phyloP scores from a whole-genome alignment of 768 basidiomycete species.

The Auriscalpium microsporum region DNA sequence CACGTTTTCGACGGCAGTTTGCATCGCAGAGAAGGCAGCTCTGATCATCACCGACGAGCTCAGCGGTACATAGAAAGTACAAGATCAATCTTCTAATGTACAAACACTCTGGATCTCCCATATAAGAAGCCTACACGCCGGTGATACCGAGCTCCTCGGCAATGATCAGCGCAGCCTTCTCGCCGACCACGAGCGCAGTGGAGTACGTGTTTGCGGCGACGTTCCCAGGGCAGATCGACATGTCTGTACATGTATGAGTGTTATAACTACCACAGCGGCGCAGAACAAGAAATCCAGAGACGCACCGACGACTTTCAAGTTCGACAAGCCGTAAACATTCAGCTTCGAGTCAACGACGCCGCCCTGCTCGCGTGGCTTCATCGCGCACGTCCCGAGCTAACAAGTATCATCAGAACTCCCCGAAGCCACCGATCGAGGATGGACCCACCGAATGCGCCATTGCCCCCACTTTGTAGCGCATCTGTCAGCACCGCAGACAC shows the following conservation, averaged over 20 bases:
- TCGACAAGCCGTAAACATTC: slow-evolving; percentile 51
- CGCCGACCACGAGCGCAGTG: slow-evolving; percentile 39
- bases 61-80: no score
- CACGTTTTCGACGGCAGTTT: slow-evolving; percentile 33
- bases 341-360: slow-evolving; percentile 54
- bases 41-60: slow-evolving; percentile 47
- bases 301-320: slow-evolving; percentile 41
- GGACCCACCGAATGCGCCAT: slow-evolving; percentile 25
- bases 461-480: slow-evolving; percentile 18
- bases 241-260: slow-evolving; percentile 11
- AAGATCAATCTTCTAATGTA: no score
- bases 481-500: background rate
- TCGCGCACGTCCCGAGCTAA: slow-evolving; percentile 54
- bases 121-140: slow-evolving; percentile 36
- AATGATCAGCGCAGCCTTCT: slow-evolving; percentile 55
- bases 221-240: slow-evolving; percentile 31
- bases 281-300: background rate
- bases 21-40: slow-evolving; percentile 53
- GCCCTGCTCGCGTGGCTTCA: slow-evolving; percentile 47
- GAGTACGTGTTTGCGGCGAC: slow-evolving; percentile 35
- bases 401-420: background rate
- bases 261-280: background rate
- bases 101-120: no score
- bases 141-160: slow-evolving; percentile 39
- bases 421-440: background rate